Percentiles rank a stretch among this genome's conserved stretches.
Evolutionary conservation across 2,329 filamentous ascomycete genomes (phyloP).

Genomic region (Penicillium sumatraense): DNA sequence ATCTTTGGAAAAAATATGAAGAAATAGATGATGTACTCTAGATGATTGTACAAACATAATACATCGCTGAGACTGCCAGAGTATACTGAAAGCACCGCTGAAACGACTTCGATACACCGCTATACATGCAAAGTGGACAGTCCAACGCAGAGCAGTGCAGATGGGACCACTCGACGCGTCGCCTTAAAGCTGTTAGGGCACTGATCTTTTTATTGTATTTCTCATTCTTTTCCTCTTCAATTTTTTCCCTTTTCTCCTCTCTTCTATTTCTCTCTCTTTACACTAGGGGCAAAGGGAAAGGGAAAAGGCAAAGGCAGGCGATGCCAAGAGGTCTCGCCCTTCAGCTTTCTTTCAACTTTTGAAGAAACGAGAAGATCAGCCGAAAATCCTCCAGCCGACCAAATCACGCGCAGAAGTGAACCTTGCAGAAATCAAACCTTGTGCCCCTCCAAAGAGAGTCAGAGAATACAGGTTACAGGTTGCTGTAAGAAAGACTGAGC

Average conservation of each 20-base stretch:
- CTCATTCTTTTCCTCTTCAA: not conserved
- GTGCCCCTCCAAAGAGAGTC: not conserved
- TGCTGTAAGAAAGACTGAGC: not conserved
- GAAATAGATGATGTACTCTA: not conserved
- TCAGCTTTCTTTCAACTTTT: not conserved
- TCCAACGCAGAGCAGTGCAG: constrained; percentile 2
- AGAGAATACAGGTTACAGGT: too few relatives aligned
- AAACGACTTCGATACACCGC: not conserved
- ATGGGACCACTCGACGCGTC: not conserved
- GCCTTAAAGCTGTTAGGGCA: not conserved
- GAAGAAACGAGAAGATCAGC: too few relatives aligned
- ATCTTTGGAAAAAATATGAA: not conserved
- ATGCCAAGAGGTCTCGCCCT: constrained; percentile 19
- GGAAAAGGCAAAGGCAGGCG: constrained; percentile 7
- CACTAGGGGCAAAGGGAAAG: not conserved
- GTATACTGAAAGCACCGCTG: too few relatives aligned
- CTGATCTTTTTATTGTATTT: not conserved
- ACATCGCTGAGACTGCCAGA: too few relatives aligned
- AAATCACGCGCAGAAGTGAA: constrained; percentile 15
- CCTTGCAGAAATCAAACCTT: not conserved
- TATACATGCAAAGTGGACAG: not conserved
- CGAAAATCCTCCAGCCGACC: constrained; percentile 2
- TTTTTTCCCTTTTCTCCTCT: not conserved
- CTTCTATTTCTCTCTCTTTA: too few relatives aligned
- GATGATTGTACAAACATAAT: too few relatives aligned